Evolutionary conservation across 306 rosid genomes (phyloP), one percentile per base, ranked within the genome.

Genomic region (Dicorynia guianensis): DNA sequence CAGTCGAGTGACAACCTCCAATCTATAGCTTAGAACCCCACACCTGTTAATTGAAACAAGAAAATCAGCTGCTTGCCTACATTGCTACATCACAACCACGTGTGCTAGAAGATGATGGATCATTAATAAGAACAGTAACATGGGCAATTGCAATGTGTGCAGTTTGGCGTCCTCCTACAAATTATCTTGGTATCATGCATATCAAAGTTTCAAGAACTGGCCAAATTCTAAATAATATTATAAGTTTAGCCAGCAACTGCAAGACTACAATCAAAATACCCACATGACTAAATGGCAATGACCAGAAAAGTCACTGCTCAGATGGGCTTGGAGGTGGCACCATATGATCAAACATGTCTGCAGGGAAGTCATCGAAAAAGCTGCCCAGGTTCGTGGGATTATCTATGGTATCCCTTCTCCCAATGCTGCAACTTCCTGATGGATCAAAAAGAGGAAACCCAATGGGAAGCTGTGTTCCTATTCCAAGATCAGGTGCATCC

Each of bases 351-450:
- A 87, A 91, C 87, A 91, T 84, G 76, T 90, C 90, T 0, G 50
- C 79, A 0, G 97, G 98, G 57, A 91, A 89, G 85, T 93, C 98
- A 62, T 86, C 93, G 6, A 93, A 93, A 80, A 88, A 79, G 73
- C 75, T 69, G 15, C 84, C 88, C 0, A 80, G 75, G 70, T 68
- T 79, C 17, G 67, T 68, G 11, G 80, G 72, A 49, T 13, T 46
- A 13, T 59, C 83, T 30, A 77, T 52, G 19, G 61, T 57, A 20
- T 76, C 85, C 80, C 55, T 56, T 11, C 63, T 87, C 64, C 68
- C 85, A 42, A 71, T 69, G 50, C 81, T 73, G 71, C 80, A 77
- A 67, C 87, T 67, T 70, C 65, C 89, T 1, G 85, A 58, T 38
- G 85, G 84, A 15, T 85, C 91, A 13, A 80, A 81, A 44, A 84